These are phyloP conservation scores for Coemansia guatemalensis DNA, from an alignment of 192 early-diverging fungal genomes.

Conservation along the genomic window DNA sequence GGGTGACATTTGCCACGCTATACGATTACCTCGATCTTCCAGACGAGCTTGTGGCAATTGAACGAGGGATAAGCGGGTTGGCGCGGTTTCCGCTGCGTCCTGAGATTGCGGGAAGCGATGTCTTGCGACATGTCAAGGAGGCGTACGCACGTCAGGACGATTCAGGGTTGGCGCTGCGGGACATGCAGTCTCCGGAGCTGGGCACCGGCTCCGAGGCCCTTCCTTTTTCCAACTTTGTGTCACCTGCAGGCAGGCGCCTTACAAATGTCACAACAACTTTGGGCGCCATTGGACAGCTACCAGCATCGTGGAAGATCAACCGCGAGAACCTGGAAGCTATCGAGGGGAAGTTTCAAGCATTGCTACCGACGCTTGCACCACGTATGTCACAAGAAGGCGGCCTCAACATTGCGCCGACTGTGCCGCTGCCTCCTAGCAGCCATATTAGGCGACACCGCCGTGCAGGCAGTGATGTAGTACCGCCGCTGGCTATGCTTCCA, in stretches of 20 bases:
- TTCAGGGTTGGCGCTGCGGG: not conserved
- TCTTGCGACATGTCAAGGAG: conserved; percentile 17
- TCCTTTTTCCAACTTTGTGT: conserved; percentile 9
- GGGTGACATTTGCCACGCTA: conserved; percentile 90
- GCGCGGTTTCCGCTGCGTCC: conserved; percentile 19
- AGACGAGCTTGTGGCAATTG: conserved; percentile 82
- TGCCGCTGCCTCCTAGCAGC: not conserved
- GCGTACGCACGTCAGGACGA: conserved; percentile 3
- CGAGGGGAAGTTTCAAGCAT: not conserved
- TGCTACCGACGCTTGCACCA: no score
- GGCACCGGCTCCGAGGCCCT: not conserved
- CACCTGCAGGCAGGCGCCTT: conserved; percentile 3
- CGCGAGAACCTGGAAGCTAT: conserved; percentile 24
- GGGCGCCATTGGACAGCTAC: conserved; percentile 11
- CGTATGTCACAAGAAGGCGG: no score
- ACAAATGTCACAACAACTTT: conserved; percentile 6
- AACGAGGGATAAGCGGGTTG: conserved; percentile 79
- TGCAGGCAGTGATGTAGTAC: conserved; percentile 36
- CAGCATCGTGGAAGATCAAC: conserved; percentile 36
- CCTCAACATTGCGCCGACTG: not conserved
- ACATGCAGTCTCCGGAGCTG: conserved; percentile 4
- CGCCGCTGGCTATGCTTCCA: conserved; percentile 10
- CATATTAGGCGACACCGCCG: conserved; percentile 18
- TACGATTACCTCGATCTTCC: conserved; percentile 86
- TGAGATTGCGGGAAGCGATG: conserved; percentile 18